Evolutionary conservation across 2,329 filamentous ascomycete genomes (phyloP).

Genomic region (Aspergillus alliaceus): DNA sequence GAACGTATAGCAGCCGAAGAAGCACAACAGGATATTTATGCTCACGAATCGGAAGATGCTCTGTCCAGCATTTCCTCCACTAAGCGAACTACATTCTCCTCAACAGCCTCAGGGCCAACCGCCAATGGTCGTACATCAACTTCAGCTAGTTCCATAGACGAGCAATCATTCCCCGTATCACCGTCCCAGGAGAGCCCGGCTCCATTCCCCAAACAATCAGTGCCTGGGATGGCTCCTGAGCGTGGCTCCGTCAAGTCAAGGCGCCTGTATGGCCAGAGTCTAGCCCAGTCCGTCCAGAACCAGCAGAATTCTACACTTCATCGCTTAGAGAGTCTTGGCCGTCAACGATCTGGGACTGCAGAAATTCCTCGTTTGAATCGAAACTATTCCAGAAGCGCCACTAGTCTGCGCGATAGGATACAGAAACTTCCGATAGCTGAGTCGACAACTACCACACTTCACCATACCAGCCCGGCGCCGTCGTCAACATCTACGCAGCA

Average conservation of each 20-base stretch:
- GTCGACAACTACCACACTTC: conserved; percentile 17
- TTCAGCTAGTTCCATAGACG: conserved; percentile 84
- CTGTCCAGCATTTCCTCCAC: conserved; percentile 65
- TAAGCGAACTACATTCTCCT: conserved; percentile 80
- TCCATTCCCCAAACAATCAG: conserved; percentile 26
- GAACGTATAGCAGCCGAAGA: conserved; percentile 45
- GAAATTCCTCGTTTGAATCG: conserved; percentile 46
- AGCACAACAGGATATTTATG: conserved; percentile 37
- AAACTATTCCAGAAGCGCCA: conserved; percentile 59
- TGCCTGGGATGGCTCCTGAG: conserved; percentile 50
- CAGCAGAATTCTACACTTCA: conserved; percentile 74
- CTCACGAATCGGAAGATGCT: conserved; percentile 45
- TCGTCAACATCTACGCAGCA: conserved; percentile 40
- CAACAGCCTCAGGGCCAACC: conserved; percentile 72
- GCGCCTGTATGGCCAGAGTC: conserved; percentile 78
- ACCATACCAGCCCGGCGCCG: conserved; percentile 45
- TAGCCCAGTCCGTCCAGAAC: conserved; percentile 77
- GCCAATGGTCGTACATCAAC: conserved; percentile 75
- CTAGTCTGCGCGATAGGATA: conserved; percentile 60
- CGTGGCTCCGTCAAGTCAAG: conserved; percentile 69
- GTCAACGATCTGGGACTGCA: conserved; percentile 62
- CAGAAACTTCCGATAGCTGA: conserved; percentile 35
- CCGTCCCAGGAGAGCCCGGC: conserved; percentile 27
- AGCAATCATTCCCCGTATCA: conserved; percentile 52
- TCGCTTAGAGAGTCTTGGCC: conserved; percentile 76